Evolutionary conservation across 441 rosid species (phyloP).

Genomic region (Adansonia gregorii): DNA sequence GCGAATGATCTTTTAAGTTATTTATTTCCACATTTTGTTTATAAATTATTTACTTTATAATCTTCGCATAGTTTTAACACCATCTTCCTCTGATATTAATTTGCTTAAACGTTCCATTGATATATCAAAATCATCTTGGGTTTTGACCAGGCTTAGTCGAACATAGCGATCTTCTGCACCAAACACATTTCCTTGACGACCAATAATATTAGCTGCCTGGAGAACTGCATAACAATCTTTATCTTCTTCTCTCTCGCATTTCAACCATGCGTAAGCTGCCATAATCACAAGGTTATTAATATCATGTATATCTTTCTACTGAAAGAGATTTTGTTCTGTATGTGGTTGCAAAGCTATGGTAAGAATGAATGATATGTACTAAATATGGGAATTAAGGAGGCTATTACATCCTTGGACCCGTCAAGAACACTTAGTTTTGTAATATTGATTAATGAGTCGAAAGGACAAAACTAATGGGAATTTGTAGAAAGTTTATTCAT

Average conservation of each 20-base stretch:
- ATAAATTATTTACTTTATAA: too few relatives aligned
- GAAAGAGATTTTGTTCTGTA: background rate
- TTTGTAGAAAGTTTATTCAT: background rate
- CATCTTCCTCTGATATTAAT: slow-evolving; percentile 36
- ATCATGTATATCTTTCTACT: background rate
- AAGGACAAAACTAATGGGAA: background rate
- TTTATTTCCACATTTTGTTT: too few relatives aligned
- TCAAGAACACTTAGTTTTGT: background rate
- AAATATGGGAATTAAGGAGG: background rate
- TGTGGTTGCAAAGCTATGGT: background rate
- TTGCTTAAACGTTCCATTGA: slow-evolving; percentile 36
- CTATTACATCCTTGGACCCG: background rate
- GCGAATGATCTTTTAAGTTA: too few relatives aligned
- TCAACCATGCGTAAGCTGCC: slow-evolving; percentile 77
- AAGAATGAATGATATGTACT: background rate
- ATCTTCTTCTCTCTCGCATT: slow-evolving; percentile 60
- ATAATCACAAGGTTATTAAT: background rate
- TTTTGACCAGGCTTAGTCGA: slow-evolving; percentile 54
- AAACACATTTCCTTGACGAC: slow-evolving; percentile 47
- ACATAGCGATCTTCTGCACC: slow-evolving; percentile 45
- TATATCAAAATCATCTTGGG: slow-evolving; percentile 59
- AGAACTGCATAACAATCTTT: slow-evolving; percentile 48
- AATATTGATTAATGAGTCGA: background rate
- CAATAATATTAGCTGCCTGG: slow-evolving; percentile 45
- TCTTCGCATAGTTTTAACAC: slow-evolving; percentile 28